Conservation (phyloP, 192 early-diverging fungal genomes). For the Mortierella hygrophila region DNA sequence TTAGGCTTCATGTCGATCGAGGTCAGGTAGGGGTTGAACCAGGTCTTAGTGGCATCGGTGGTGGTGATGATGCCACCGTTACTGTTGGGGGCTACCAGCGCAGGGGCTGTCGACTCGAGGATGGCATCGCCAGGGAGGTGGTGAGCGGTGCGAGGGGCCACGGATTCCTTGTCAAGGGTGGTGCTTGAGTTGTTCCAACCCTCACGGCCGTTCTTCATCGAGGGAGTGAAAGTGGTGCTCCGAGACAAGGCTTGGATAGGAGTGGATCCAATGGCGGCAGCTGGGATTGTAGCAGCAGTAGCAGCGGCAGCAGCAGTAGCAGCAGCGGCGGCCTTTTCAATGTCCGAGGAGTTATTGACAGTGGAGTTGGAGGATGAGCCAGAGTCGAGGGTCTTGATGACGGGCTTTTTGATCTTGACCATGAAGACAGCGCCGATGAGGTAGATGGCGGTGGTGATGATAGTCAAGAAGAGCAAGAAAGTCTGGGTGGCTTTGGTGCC, state of each 20-base stretch:
- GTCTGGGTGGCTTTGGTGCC: conserved; percentile 47
- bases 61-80: conserved; percentile 9
- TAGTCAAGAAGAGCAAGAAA: conserved; percentile 46
- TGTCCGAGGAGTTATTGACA: conserved; percentile 1
- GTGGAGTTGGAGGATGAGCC: conserved; percentile 21
- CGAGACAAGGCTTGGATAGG: conserved; percentile 31
- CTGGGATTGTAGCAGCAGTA: background rate
- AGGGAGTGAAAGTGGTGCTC: conserved; percentile 47
- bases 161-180: conserved; percentile 33
- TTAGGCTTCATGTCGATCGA: conserved; percentile 49
- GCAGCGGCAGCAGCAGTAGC: background rate
- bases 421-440: conserved; percentile 46
- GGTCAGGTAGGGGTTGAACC: conserved; percentile 44
- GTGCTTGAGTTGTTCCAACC: conserved; percentile 43
- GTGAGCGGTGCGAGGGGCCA: background rate
- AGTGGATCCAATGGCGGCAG: background rate
- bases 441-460: conserved; percentile 51
- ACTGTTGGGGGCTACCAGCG: background rate
- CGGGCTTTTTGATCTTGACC: conserved; percentile 46
- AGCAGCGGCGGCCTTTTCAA: background rate
- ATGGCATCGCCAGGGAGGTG: conserved; percentile 46
- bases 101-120: conserved; percentile 27
- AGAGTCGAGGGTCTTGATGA: conserved; percentile 27
- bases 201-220: conserved; percentile 37
- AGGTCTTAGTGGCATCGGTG: conserved; percentile 7